Evolutionary conservation across 2,329 filamentous ascomycete genomes (phyloP).

Genomic region (Penicillium sclerotigenum): DNA sequence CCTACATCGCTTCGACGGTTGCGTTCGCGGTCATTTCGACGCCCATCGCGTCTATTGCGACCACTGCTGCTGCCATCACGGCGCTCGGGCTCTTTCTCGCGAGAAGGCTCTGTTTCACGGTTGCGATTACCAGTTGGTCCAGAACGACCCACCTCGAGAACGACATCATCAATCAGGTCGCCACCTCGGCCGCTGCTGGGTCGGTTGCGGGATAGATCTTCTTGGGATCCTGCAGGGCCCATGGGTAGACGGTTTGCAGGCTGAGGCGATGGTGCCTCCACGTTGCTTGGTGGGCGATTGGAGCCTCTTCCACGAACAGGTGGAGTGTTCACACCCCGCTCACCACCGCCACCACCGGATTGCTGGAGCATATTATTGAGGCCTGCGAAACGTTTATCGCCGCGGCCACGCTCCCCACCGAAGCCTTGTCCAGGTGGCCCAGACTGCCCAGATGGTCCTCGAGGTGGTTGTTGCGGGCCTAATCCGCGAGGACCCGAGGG

Average conservation of each 20-base stretch:
- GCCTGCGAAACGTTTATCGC: conserved; percentile 48
- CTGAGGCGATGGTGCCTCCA: conserved; percentile 34
- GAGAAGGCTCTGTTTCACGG: conserved; percentile 22
- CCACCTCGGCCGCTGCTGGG: conserved; percentile 28
- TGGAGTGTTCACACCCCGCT: conserved; percentile 34
- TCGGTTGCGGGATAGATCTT: conserved; percentile 30
- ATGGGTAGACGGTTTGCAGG: conserved; percentile 31
- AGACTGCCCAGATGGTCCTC: conserved; percentile 35
- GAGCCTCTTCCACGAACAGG: conserved; percentile 42
- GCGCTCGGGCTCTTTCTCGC: conserved; percentile 33
- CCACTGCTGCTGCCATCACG: conserved; percentile 27
- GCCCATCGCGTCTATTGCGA: conserved; percentile 36
- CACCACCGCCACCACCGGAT: conserved; percentile 31
- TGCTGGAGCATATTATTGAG: conserved; percentile 50
- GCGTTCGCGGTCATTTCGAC: conserved; percentile 35
- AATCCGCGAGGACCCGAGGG: conserved; percentile 12
- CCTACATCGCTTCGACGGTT: conserved; percentile 34
- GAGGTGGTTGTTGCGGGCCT: conserved; percentile 26
- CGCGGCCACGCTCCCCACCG: conserved; percentile 39
- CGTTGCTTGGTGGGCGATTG: conserved; percentile 33
- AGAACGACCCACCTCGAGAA: conserved; percentile 32
- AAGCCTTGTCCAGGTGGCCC: conserved; percentile 30
- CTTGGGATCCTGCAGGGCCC: conserved; percentile 28
- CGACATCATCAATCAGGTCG: conserved; percentile 36
- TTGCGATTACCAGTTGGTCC: conserved; percentile 28